Evolutionary conservation across 2,329 filamentous ascomycete species (phyloP).

Genomic region (Cladosporium colombiae): DNA sequence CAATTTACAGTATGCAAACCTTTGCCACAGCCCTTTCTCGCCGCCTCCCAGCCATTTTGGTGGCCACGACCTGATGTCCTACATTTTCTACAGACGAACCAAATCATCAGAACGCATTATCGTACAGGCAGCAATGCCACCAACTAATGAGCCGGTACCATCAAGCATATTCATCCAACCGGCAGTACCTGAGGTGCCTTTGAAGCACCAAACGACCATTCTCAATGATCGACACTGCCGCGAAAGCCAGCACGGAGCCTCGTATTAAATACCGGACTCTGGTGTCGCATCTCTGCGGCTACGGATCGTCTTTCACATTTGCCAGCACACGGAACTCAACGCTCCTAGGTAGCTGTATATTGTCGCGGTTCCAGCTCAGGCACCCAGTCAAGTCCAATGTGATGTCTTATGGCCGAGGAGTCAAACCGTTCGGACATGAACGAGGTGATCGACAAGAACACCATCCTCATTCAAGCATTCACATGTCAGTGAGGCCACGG

Average conservation of each 20-base stretch:
- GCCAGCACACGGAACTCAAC: neutral
- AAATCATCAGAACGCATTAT: neutral
- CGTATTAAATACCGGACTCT: neutral
- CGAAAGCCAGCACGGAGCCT: neutral
- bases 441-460: neutral
- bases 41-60: neutral
- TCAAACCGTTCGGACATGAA: neutral
- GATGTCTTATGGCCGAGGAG: neutral
- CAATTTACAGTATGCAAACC: neutral
- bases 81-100: neutral
- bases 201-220: neutral
- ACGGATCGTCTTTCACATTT: neutral
- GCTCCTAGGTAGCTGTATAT: neutral
- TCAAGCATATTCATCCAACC: neutral
- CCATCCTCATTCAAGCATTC: neutral
- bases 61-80: neutral
- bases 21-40: neutral
- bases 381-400: neutral
- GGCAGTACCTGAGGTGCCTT: no score
- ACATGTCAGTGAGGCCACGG: neutral
- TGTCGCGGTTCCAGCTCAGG: neutral
- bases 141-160: neutral
- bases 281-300: neutral
- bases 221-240: neutral
- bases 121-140: neutral